phyloP scores from a whole-genome alignment of 306 rosid species.

The Comarum palustre region DNA sequence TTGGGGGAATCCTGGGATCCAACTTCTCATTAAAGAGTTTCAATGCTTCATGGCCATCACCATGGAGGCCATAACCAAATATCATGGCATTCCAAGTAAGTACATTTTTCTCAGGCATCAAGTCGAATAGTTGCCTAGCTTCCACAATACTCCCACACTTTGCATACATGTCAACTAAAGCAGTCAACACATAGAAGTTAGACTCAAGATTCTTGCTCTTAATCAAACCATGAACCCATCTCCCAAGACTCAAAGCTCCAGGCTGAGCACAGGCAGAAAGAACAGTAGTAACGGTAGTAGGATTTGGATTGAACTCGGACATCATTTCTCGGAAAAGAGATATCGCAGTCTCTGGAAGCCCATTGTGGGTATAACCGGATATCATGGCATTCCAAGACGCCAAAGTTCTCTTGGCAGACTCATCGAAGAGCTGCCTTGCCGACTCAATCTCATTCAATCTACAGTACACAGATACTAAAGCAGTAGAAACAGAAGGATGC shows the following conservation, averaged over 20 bases:
- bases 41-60: constrained; percentile 75
- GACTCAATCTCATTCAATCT: constrained; percentile 65
- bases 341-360: constrained; percentile 71
- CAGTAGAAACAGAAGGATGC: constrained; percentile 71
- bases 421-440: constrained; percentile 77
- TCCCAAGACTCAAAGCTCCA: constrained; percentile 78
- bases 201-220: constrained; percentile 63
- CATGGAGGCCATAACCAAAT: constrained; percentile 92
- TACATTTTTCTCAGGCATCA: constrained; percentile 62
- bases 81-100: constrained; percentile 98
- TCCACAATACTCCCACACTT: constrained; percentile 81
- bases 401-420: constrained; percentile 66
- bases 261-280: constrained; percentile 98
- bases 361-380: constrained; percentile 86
- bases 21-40: constrained; percentile 70
- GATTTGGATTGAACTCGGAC: constrained; percentile 62
- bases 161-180: constrained; percentile 88
- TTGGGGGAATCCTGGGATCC: constrained; percentile 51
- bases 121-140: constrained; percentile 70
- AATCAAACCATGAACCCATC: constrained; percentile 77
- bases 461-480: constrained; percentile 63
- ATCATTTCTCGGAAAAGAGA: constrained; percentile 80
- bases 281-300: constrained; percentile 67
- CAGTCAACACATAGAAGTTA: constrained; percentile 71
- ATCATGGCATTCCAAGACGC: constrained; percentile 95